Evolutionary conservation across 345 rosid species (phyloP).

Genomic region (Bruguiera sexangula): DNA sequence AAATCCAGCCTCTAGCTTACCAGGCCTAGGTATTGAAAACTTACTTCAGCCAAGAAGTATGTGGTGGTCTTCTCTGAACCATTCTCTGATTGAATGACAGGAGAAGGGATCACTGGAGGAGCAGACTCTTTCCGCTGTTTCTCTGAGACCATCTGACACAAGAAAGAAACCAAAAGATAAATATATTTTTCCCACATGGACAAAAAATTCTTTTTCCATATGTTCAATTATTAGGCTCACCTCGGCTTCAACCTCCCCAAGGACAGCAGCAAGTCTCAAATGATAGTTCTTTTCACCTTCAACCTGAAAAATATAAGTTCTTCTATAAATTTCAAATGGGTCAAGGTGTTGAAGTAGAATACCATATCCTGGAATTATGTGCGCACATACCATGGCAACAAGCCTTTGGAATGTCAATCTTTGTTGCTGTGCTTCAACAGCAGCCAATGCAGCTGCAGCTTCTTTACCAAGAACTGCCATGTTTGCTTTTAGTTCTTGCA

Average conservation of each 20-base stretch:
- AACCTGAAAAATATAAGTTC: slow-evolving; percentile 45
- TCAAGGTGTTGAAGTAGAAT: slow-evolving; percentile 10
- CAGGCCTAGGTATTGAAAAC: slow-evolving; percentile 23
- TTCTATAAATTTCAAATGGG: slow-evolving; percentile 13
- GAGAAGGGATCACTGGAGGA: slow-evolving; percentile 43
- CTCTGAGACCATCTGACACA: slow-evolving; percentile 81
- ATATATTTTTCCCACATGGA: slow-evolving; percentile 1
- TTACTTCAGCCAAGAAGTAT: slow-evolving; percentile 88
- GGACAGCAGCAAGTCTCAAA: slow-evolving; percentile 80
- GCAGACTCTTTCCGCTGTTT: slow-evolving; percentile 95
- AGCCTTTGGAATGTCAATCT: slow-evolving; percentile 90
- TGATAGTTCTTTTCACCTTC: slow-evolving; percentile 92
- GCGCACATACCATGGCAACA: slow-evolving; percentile 65
- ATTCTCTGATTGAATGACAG: slow-evolving; percentile 54
- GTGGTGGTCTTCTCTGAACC: slow-evolving; percentile 58
- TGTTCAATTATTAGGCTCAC: slow-evolving; percentile 40
- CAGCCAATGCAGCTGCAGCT: slow-evolving; percentile 94
- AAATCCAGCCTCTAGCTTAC: not conserved
- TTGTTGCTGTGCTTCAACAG: slow-evolving; percentile 92
- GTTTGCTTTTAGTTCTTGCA: slow-evolving; percentile 81
- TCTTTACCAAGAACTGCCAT: slow-evolving; percentile 97
- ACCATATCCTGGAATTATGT: not conserved
- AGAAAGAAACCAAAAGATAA: slow-evolving; percentile 12
- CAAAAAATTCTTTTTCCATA: not conserved
- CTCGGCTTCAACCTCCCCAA: slow-evolving; percentile 96